Conservation (phyloP, 768 basidiomycete species). For the Dendrothele bispora region DNA sequence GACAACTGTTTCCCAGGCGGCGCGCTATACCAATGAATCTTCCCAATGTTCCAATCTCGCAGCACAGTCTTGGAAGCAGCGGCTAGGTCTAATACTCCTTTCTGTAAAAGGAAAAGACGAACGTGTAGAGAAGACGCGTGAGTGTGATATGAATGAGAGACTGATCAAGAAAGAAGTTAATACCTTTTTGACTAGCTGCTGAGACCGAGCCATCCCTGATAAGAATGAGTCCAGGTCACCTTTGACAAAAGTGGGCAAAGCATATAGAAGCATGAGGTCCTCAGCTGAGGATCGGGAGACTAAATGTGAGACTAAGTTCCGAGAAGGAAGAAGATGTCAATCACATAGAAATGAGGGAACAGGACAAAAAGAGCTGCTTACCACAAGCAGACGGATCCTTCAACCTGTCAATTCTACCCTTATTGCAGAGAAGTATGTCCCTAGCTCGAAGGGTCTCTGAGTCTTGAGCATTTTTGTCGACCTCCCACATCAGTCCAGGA, state of each 20-base stretch:
- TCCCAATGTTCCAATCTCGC: slow-evolving; percentile 81
- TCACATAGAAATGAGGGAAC: slow-evolving; percentile 4
- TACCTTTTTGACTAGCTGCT: slow-evolving; percentile 81
- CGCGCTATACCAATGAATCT: slow-evolving; percentile 69
- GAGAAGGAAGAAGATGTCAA: slow-evolving; percentile 17
- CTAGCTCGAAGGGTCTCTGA: slow-evolving; percentile 45
- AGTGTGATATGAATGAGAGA: slow-evolving; percentile 4
- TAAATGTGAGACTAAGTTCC: slow-evolving; percentile 69
- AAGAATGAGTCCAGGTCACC: slow-evolving; percentile 76
- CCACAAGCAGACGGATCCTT: slow-evolving; percentile 77
- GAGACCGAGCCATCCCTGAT: slow-evolving; percentile 70
- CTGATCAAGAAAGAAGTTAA: slow-evolving; percentile 11
- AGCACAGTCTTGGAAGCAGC: slow-evolving; percentile 78
- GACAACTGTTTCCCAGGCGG: slow-evolving; percentile 36
- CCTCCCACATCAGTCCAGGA: slow-evolving; percentile 72
- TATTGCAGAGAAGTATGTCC: slow-evolving; percentile 77
- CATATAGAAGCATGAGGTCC: slow-evolving; percentile 90
- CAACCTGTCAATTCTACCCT: slow-evolving; percentile 81
- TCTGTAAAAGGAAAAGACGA: slow-evolving; percentile 41
- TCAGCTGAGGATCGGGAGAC: slow-evolving; percentile 67
- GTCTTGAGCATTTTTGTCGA: slow-evolving; percentile 38
- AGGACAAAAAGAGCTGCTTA: slow-evolving; percentile 38
- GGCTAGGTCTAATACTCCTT: slow-evolving; percentile 68
- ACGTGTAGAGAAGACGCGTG: slow-evolving; percentile 9
- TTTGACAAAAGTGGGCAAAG: slow-evolving; percentile 72